Evolutionary conservation across 345 rosid species (phyloP).

Genomic region (Populus tremula): DNA sequence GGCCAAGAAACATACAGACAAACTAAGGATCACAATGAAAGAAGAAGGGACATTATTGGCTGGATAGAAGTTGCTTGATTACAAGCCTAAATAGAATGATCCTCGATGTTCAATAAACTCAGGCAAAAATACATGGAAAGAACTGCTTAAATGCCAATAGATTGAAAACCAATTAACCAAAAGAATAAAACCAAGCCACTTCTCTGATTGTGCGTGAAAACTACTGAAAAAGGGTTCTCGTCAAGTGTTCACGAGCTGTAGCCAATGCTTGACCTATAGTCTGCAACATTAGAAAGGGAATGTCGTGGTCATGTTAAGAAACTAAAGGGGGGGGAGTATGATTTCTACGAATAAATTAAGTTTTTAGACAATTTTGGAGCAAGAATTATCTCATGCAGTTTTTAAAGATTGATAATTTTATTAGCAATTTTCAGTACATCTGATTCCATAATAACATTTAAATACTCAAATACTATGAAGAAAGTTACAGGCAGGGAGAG

Average conservation of each 20-base stretch:
- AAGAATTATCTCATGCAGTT: background rate
- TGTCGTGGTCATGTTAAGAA: background rate
- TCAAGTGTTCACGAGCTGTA: constrained; percentile 61
- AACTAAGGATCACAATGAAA: background rate
- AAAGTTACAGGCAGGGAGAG: background rate
- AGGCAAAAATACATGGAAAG: background rate
- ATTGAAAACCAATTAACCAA: background rate
- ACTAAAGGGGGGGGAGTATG: background rate
- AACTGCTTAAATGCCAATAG: background rate
- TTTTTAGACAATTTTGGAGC: background rate
- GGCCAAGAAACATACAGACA: background rate
- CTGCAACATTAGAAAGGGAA: constrained; percentile 29
- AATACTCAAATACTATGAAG: background rate
- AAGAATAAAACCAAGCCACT: background rate
- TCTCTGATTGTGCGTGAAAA: background rate
- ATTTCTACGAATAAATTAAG: background rate
- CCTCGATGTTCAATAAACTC: background rate
- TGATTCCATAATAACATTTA: background rate
- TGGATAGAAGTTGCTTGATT: background rate
- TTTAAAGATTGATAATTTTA: background rate
- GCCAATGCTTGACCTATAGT: constrained; percentile 63
- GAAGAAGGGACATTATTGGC: background rate
- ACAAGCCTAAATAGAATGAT: constrained; percentile 3
- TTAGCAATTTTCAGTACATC: background rate
- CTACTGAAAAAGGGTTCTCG: constrained; percentile 54